Evolutionary conservation across 2,329 filamentous ascomycete species (phyloP).

Genomic region (Phaeosphaeriaceae sp.): DNA sequence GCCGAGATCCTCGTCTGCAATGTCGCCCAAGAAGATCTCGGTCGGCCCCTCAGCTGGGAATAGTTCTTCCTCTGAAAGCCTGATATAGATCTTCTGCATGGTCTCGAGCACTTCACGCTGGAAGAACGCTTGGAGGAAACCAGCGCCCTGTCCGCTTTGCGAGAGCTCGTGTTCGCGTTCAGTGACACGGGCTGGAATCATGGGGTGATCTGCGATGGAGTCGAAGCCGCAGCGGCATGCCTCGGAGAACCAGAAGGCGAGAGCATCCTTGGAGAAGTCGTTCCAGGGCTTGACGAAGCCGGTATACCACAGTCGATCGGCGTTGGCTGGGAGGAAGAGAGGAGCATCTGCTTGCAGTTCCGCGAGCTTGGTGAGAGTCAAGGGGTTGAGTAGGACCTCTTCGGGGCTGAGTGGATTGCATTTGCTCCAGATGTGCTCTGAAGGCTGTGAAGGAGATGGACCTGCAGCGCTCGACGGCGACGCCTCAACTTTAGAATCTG

Average conservation of each 20-base stretch:
- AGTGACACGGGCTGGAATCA: constrained; percentile 1
- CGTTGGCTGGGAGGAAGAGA: constrained; percentile 11
- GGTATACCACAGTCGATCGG: constrained; percentile 19
- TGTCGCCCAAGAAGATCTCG: constrained; percentile 6
- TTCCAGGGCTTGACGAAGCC: constrained; percentile 23
- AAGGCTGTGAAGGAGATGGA: background rate
- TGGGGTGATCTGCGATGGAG: constrained; percentile 6
- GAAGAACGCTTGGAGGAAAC: constrained; percentile 11
- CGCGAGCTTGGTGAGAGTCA: background rate
- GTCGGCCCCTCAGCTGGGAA: background rate
- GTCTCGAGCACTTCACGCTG: constrained; percentile 13
- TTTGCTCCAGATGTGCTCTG: background rate
- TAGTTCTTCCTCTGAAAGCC: constrained; percentile 5
- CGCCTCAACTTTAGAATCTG: background rate
- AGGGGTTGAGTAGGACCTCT: constrained; percentile 2
- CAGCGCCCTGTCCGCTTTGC: background rate
- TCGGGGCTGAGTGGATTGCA: background rate
- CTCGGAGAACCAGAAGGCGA: constrained; percentile 6
- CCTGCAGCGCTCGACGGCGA: background rate
- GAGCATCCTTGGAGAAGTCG: constrained; percentile 4
- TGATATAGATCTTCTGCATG: constrained; percentile 7
- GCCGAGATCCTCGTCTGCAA: constrained; percentile 7
- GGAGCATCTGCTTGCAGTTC: constrained; percentile 3
- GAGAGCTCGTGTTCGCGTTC: background rate
- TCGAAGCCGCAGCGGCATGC: constrained; percentile 5